phyloP scores from a whole-genome alignment of 805 yeast species.

The Starmerella stigmatis region DNA sequence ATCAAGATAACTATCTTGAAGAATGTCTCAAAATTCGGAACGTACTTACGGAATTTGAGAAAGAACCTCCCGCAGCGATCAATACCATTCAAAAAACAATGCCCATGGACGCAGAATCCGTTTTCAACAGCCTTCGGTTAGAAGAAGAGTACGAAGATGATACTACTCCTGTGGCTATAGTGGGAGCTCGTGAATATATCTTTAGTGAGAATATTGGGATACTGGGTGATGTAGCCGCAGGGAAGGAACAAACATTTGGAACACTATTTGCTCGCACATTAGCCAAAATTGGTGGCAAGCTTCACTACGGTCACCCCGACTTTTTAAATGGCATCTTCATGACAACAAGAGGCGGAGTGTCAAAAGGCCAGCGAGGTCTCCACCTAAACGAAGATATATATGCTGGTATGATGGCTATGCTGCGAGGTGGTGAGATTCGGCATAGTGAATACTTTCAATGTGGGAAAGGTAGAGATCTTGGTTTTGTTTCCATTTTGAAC shows the following conservation, averaged over 20 bases:
- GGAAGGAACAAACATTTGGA: conserved; percentile 81
- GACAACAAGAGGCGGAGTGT: conserved; percentile 80
- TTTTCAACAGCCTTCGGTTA: no score
- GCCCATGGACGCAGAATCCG: no score
- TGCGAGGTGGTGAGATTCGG: conserved; percentile 74
- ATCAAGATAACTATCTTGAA: conserved; percentile 72
- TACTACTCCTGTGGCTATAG: conserved; percentile 56
- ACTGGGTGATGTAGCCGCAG: conserved; percentile 78
- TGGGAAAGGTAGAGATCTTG: conserved; percentile 79
- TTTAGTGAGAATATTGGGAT: conserved; percentile 76
- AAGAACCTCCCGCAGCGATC: conserved; percentile 24
- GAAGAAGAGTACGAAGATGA: conserved; percentile 19
- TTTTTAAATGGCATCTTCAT: conserved; percentile 63
- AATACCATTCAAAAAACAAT: neutral
- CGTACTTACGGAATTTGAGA: conserved; percentile 68
- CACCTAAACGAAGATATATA: conserved; percentile 79
- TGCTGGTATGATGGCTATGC: conserved; percentile 71
- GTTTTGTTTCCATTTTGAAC: conserved; percentile 71
- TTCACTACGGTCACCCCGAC: conserved; percentile 84
- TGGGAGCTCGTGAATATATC: conserved; percentile 75
- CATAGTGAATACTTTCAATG: conserved; percentile 78
- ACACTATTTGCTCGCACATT: conserved; percentile 72
- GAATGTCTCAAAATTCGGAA: conserved; percentile 72
- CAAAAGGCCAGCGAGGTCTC: conserved; percentile 73
- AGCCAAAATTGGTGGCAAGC: conserved; percentile 71